A percentile compares a stretch with the other conserved stretches of the same genome.
phyloP scores from a whole-genome alignment of 495 filamentous ascomycete species.

The Niebla homalea region DNA sequence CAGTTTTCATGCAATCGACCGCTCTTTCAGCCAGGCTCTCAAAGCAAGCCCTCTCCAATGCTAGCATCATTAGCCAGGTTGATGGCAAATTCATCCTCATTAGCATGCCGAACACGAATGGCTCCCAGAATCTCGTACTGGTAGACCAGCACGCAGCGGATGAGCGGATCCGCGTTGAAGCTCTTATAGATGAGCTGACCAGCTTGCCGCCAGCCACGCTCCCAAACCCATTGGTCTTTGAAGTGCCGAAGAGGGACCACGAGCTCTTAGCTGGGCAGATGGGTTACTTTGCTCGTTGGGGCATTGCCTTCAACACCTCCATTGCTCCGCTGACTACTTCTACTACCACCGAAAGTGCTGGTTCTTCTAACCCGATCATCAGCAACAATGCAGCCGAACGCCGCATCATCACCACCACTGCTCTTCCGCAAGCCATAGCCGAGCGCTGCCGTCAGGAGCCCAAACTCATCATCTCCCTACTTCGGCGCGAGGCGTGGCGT shows the following conservation, averaged over 20 bases:
- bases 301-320: slow-evolving; percentile 45
- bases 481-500: slow-evolving; percentile 64
- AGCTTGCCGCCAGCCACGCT: slow-evolving; percentile 15
- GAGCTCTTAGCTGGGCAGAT: slow-evolving; percentile 39
- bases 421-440: slow-evolving; percentile 56
- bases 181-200: slow-evolving; percentile 43
- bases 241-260: slow-evolving; percentile 44
- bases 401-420: slow-evolving; percentile 31
- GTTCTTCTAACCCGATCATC: neutral
- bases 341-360: neutral
- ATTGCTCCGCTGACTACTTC: neutral
- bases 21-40: slow-evolving; percentile 43
- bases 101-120: slow-evolving; percentile 28
- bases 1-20: slow-evolving; percentile 16
- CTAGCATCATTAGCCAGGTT: slow-evolving; percentile 65
- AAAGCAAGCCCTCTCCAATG: slow-evolving; percentile 46
- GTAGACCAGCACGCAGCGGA: slow-evolving; percentile 94
- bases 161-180: slow-evolving; percentile 73
- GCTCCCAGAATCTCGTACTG: slow-evolving; percentile 43
- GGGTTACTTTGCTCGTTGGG: slow-evolving; percentile 54
- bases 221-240: slow-evolving; percentile 44
- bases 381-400: neutral
- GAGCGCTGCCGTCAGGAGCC: slow-evolving; percentile 66
- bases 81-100: slow-evolving; percentile 81
- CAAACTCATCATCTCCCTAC: slow-evolving; percentile 49